Percentiles rank a stretch among this genome's conserved stretches.
Conservation (phyloP, 2,329 filamentous ascomycete species). For the Mycocentrospora acerina region DNA sequence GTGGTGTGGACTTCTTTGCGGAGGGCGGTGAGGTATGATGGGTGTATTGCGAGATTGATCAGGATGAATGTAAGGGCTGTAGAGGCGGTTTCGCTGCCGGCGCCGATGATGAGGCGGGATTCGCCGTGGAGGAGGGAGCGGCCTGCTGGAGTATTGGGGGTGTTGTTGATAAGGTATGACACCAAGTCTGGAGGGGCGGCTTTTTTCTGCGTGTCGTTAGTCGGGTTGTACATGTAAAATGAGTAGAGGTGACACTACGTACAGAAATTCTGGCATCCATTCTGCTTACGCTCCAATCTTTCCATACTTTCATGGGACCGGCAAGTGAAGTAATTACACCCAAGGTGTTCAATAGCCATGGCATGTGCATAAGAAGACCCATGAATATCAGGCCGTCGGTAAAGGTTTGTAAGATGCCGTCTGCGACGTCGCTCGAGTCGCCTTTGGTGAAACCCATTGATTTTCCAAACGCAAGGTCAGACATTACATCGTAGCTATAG, state of each 20-base stretch:
- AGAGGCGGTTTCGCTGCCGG: conserved; percentile 50
- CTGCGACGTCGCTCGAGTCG: conserved; percentile 24
- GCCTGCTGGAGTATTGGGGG: conserved; percentile 13
- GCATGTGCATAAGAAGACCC: conserved; percentile 27
- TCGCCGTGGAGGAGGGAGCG: conserved; percentile 27
- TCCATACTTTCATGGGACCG: conserved; percentile 29
- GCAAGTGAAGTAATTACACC: conserved; percentile 17
- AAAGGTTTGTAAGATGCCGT: conserved; percentile 34
- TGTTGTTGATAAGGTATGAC: conserved; percentile 24
- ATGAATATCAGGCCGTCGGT: conserved; percentile 23
- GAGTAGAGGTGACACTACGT: background rate
- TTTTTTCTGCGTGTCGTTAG: conserved; percentile 9
- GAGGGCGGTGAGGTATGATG: conserved; percentile 15
- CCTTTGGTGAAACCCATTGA: conserved; percentile 44
- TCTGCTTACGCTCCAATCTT: conserved; percentile 24
- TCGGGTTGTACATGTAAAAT: background rate
- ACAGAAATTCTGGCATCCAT: conserved; percentile 26
- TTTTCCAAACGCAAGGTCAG: conserved; percentile 47
- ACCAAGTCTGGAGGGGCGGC: conserved; percentile 23
- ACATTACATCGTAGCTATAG: conserved; percentile 51
- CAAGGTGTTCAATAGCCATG: conserved; percentile 31
- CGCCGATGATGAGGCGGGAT: conserved; percentile 34
- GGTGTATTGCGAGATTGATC: conserved; percentile 28
- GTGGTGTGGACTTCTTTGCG: conserved; percentile 21
- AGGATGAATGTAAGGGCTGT: conserved; percentile 56